phyloP scores from a whole-genome alignment of 2,329 filamentous ascomycete species.

The Paraphoma sp. region DNA sequence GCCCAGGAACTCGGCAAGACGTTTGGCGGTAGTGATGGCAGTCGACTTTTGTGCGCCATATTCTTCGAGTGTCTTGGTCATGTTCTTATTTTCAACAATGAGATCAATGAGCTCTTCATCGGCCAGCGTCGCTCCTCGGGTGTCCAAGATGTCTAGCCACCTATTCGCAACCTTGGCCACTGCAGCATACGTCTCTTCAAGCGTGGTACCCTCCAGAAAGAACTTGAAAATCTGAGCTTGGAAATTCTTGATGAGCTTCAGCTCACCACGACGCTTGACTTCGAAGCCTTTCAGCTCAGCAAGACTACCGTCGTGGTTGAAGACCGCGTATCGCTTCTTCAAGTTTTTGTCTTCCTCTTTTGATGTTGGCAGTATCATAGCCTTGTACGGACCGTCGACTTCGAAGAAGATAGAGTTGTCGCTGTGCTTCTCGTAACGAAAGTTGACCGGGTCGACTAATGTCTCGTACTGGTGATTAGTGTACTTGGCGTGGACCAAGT shows the following conservation, averaged over 20 bases:
- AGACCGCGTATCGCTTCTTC: slow-evolving; percentile 98
- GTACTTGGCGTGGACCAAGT: slow-evolving; percentile 91
- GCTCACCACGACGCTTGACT: slow-evolving; percentile 93
- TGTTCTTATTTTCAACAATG: slow-evolving; percentile 99
- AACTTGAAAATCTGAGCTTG: slow-evolving; percentile 99
- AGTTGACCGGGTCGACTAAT: slow-evolving; percentile 76
- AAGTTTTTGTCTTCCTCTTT: slow-evolving; percentile 99
- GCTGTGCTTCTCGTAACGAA: slow-evolving; percentile 95
- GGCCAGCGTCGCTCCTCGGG: slow-evolving; percentile 84
- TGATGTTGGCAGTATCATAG: slow-evolving; percentile 95
- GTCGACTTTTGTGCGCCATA: slow-evolving; percentile 96
- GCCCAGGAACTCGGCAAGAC: slow-evolving; percentile 92
- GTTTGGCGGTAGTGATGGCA: slow-evolving; percentile 97
- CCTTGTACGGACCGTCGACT: slow-evolving; percentile 95
- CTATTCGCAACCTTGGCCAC: slow-evolving; percentile 95
- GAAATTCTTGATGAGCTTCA: slow-evolving; percentile 99
- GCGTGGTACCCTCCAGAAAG: slow-evolving; percentile 88
- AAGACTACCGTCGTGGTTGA: slow-evolving; percentile 95
- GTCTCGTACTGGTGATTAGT: slow-evolving; percentile 98
- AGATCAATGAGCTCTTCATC: slow-evolving; percentile 98
- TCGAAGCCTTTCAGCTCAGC: slow-evolving; percentile 98
- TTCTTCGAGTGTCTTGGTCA: slow-evolving; percentile 96
- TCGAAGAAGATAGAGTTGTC: slow-evolving; percentile 99
- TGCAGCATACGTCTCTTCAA: slow-evolving; percentile 86
- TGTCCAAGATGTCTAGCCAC: slow-evolving; percentile 95